Conservation (phyloP, 441 rosid species). For the Arabidopsis lyrata region DNA sequence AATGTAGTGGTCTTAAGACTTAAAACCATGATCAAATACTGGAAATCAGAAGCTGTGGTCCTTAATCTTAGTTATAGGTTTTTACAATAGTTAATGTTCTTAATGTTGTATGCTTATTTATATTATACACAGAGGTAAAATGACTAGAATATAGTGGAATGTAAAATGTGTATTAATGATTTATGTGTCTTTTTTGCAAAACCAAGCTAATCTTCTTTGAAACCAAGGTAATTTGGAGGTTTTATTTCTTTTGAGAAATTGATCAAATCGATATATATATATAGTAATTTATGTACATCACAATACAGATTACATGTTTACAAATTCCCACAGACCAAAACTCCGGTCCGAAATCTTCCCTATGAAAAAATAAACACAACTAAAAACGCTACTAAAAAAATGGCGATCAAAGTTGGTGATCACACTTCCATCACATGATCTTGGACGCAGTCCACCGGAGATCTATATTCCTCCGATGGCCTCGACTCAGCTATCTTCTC, state of each 20-base stretch:
- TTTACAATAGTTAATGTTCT: background rate
- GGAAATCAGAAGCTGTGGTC: constrained; percentile 36
- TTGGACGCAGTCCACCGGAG: constrained; percentile 41
- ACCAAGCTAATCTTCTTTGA: background rate
- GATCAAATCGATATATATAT: constrained; percentile 12
- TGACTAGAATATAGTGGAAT: background rate
- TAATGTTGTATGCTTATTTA: background rate
- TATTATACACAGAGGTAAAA: background rate
- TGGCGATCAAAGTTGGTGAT: constrained; percentile 35
- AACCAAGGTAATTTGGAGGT: background rate
- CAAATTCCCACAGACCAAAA: constrained; percentile 36
- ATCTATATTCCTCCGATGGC: constrained; percentile 47
- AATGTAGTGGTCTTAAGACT: constrained; percentile 26
- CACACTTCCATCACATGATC: constrained; percentile 41
- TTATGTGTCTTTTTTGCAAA: background rate
- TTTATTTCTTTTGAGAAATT: background rate
- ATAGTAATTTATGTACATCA: constrained; percentile 36
- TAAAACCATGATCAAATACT: constrained; percentile 8
- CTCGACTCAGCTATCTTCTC: constrained; percentile 66
- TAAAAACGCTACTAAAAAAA: constrained; percentile 31
- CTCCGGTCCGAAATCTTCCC: constrained; percentile 33
- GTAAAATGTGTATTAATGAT: background rate
- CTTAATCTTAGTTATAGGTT: constrained; percentile 24
- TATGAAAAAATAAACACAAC: constrained; percentile 11
- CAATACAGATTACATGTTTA: constrained; percentile 40